phyloP scores from a whole-genome alignment of 177 flowering plant genomes.

The Vitis hybrid region DNA sequence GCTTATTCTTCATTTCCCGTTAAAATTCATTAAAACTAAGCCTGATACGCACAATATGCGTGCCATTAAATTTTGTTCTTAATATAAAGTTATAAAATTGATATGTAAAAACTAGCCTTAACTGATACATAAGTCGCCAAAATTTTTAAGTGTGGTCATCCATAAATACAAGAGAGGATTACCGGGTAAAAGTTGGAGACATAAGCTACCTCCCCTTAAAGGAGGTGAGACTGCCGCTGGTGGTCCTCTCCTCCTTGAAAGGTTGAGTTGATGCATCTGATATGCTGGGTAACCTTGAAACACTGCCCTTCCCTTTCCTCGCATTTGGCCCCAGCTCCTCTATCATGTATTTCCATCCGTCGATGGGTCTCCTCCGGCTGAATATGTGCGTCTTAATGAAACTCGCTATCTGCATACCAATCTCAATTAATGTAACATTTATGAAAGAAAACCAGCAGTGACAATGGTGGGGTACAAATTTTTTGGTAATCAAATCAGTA shows the following conservation, averaged over 20 bases:
- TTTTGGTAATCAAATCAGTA: too few species aligned
- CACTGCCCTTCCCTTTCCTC: slow-evolving; percentile 84
- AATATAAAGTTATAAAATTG: too few species aligned
- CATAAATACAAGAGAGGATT: too few species aligned
- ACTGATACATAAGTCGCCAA: too few species aligned
- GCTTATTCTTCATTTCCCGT: too few species aligned
- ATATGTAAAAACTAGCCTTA: too few species aligned
- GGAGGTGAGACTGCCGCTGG: slow-evolving; percentile 26
- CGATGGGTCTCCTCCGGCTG: slow-evolving; percentile 93
- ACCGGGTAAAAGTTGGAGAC: too few species aligned
- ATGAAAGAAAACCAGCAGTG: neutral
- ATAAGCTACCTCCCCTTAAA: slow-evolving; percentile 30
- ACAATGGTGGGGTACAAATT: neutral
- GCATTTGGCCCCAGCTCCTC: slow-evolving; percentile 97
- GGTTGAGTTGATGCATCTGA: slow-evolving; percentile 86
- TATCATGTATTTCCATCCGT: slow-evolving; percentile 99
- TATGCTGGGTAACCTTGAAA: slow-evolving; percentile 68
- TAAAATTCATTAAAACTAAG: too few species aligned
- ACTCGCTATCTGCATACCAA: slow-evolving; percentile 75
- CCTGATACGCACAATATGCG: too few species aligned
- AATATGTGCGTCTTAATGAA: slow-evolving; percentile 95
- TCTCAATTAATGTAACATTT: neutral
- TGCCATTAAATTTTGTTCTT: too few species aligned
- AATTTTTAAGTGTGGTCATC: too few species aligned
- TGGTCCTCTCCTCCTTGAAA: slow-evolving; percentile 61